Evolutionary conservation across 164 flowering plant genomes (phyloP), one percentile per base, ranked within the genome.

Genomic region (Litsea cubeba): DNA sequence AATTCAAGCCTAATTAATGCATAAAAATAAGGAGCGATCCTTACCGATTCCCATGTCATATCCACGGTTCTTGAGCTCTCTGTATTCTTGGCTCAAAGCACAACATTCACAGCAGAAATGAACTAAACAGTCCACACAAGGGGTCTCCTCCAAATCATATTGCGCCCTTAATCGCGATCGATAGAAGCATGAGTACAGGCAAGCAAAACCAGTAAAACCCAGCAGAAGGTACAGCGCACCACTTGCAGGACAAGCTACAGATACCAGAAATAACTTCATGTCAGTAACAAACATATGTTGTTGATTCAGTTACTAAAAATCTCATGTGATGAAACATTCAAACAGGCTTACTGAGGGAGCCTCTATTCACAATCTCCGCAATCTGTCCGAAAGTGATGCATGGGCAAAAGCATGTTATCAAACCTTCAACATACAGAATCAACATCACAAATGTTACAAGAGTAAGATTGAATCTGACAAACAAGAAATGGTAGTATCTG

Each of bases 371-470:
- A 1, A 86, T 81, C 76, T 84, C 88, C 40, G 85, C 82, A 64
- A 86, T 84, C 77, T 83, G 86, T 57, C 88, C 89, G 57, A 86
- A 86, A 15, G 88, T 86, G 75, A 88, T 76, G 76, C 89, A 88
- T 14, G 89, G 88, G 73, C 91, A 88, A 67, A 77, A 70, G 71
- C 75, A 75, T 62, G 91, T 84, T 69, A 88, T 75, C 24, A 84
- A 73, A 73, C 84, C 84, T 84, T 6, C 12, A 28, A 17, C 32
- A 71, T 70, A 14, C 3, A 54, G 15, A 15, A 69, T 14, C 49
- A 71, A 30, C 51, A 23, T 35, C 35, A 62, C 51, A 40, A 10
- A 11, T 8, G 50, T 40, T 68, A 20, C 22, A 12, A 54, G n/a
- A 7, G 1, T 49, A 12, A 54, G n/a, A 7, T 1, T 49, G 51